Evolutionary conservation across 306 rosid species (phyloP), one percentile per base, ranked within the genome.

Genomic region (Styphnolobium japonicum): DNA sequence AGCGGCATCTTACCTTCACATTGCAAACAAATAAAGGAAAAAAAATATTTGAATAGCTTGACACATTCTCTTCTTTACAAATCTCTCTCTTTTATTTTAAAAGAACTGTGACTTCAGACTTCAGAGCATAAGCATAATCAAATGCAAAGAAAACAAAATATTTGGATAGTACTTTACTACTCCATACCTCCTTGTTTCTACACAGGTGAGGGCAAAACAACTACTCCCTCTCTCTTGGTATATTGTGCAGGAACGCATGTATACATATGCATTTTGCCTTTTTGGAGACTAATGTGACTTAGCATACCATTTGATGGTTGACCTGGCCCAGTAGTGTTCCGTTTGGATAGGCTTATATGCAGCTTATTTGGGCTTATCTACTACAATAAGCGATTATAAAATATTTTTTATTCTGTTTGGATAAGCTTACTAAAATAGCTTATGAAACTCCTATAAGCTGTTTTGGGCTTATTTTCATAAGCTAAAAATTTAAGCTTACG

Each of bases 61-160:
- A 58, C 60, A 25, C 36, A 45, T 25, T 48, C 9, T 53, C 29
- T 53, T 64, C 64, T 33, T 36, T 52, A 34, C 71, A 68, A 39
- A 75, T 58, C 40, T 58, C 75, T 31, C 52, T 52, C 23, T 21
- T 40, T 37, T 21, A 45, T 70, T 19, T 67, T 65, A 16, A 14
- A 34, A 49, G 71, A 67, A 75, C 34, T 7, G 15, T 60, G 25
- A 67, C 23, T 75, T 42, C 16, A 53, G 18, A 43, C 49, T 51
- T 53, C 21, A 61, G 51, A 73, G 82, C 58, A 77, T 71, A 73
- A 70, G 46, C 31, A 22, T 68, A 74, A 48, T 23, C 46, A 77
- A 52, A 77, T 39, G 75, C 34, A 53, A 25, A 27, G 21, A 31
- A 62, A 48, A 40, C 37, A 42, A 67, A 80, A 49, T 21, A 70